phyloP scores from a whole-genome alignment of 192 early-diverging fungal species.

The Backusella tarrabulga region DNA sequence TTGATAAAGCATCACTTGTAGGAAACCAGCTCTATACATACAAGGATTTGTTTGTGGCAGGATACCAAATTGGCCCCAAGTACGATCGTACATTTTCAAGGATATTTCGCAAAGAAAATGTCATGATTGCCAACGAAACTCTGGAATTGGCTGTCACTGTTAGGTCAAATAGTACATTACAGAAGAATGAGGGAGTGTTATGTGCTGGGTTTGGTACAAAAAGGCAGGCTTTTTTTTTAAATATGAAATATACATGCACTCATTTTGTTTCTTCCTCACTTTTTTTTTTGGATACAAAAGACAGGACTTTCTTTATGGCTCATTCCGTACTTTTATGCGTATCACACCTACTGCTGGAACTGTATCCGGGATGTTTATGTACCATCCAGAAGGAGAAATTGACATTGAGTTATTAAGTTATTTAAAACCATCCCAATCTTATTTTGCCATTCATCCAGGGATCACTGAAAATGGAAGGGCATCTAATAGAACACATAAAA shows the following conservation, averaged over 20 bases:
- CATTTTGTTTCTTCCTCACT: neutral
- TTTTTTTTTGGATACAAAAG: neutral
- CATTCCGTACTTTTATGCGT: constrained; percentile 15
- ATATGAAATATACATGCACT: too few species aligned
- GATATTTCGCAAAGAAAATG: constrained; percentile 1
- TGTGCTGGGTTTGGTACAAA: constrained; percentile 23
- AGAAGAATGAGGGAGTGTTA: neutral
- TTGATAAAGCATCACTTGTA: neutral
- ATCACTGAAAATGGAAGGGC: constrained; percentile 16
- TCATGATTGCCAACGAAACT: constrained; percentile 15
- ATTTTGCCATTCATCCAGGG: constrained; percentile 30
- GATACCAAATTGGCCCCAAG: neutral
- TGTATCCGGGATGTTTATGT: constrained; percentile 20
- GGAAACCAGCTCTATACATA: neutral
- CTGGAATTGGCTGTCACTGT: constrained; percentile 12
- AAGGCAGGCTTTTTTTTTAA: neutral
- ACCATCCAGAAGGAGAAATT: constrained; percentile 14
- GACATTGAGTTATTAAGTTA: constrained; percentile 23
- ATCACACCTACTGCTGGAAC: constrained; percentile 17
- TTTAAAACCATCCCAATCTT: constrained; percentile 16
- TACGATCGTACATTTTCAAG: constrained; percentile 4
- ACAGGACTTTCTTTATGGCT: constrained; percentile 19
- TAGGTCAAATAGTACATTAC: neutral
- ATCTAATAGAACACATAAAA: constrained; percentile 10
- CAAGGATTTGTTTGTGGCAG: neutral